These are phyloP conservation scores for Globisporangium lucens DNA, from an alignment of 352 stramenopile species.

Conservation along the genomic window DNA sequence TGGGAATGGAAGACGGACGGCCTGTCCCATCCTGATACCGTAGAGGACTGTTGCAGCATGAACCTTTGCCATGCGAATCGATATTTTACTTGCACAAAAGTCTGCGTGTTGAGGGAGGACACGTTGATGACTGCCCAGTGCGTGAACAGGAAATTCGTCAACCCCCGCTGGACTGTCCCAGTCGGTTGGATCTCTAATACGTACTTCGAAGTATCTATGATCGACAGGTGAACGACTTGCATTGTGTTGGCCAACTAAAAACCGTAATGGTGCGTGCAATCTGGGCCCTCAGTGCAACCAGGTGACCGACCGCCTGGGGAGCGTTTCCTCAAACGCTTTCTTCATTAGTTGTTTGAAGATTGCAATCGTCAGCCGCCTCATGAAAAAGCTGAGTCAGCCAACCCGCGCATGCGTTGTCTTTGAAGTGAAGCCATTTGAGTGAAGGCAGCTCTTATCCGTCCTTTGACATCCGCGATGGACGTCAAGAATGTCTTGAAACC, in stretches of 20 bases:
- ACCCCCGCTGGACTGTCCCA: neutral
- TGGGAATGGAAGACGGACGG: neutral
- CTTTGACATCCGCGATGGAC: neutral
- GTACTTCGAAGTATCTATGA: no score
- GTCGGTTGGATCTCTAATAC: neutral
- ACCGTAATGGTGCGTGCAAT: neutral
- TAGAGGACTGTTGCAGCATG: neutral
- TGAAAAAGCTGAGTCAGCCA: neutral
- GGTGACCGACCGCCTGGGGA: no score
- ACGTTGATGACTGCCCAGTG: neutral
- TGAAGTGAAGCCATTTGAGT: constrained; percentile 1
- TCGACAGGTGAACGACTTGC: neutral
- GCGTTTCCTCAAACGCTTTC: no score
- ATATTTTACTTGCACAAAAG: neutral
- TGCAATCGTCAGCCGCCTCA: neutral
- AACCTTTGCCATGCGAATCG: neutral
- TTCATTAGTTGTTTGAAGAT: neutral
- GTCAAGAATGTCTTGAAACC: neutral
- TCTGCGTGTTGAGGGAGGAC: neutral
- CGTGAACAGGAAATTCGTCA: neutral
- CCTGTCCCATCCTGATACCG: neutral
- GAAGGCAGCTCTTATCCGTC: neutral
- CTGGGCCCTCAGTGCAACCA: neutral
- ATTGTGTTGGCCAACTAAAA: neutral
- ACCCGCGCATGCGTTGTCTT: neutral